These are phyloP conservation scores for Wickerhamomyces xylosicus DNA, from an alignment of 805 yeast genomes.

Conservation along the genomic window DNA sequence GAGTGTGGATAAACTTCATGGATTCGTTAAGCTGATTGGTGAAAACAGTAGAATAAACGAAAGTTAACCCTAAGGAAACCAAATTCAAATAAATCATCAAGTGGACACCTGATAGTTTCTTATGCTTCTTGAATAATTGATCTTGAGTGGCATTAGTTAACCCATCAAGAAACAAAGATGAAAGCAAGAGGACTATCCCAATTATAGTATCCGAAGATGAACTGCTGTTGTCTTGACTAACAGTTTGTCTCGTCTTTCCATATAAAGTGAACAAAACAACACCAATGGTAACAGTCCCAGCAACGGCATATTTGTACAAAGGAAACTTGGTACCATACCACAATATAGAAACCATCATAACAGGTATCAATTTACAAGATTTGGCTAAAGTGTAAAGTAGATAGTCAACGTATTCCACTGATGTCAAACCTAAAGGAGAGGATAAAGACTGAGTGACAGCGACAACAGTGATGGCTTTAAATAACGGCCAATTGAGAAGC, in stretches of 20 bases:
- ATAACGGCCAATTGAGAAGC: conserved; percentile 7
- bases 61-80: conserved; percentile 33
- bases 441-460: conserved; percentile 61
- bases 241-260: conserved; percentile 22
- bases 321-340: conserved; percentile 69
- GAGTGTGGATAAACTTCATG: conserved; percentile 32
- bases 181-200: conserved; percentile 51
- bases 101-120: conserved; percentile 67
- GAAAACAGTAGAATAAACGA: conserved; percentile 31
- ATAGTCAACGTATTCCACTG: conserved; percentile 77
- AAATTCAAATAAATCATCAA: conserved; percentile 68
- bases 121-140: conserved; percentile 48
- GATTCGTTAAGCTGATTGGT: conserved; percentile 43
- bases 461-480: conserved; percentile 15
- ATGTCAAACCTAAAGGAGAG: conserved; percentile 72
- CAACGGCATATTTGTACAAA: conserved; percentile 66
- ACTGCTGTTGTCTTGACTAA: conserved; percentile 15
- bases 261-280: conserved; percentile 69
- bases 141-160: conserved; percentile 92
- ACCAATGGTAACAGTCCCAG: conserved; percentile 69
- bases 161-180: conserved; percentile 78
- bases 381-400: conserved; percentile 79
- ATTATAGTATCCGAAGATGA: conserved; percentile 29
- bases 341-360: conserved; percentile 72
- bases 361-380: conserved; percentile 90